Conservation (phyloP, 768 basidiomycete genomes). For the Hemileccinum rubropunctum region DNA sequence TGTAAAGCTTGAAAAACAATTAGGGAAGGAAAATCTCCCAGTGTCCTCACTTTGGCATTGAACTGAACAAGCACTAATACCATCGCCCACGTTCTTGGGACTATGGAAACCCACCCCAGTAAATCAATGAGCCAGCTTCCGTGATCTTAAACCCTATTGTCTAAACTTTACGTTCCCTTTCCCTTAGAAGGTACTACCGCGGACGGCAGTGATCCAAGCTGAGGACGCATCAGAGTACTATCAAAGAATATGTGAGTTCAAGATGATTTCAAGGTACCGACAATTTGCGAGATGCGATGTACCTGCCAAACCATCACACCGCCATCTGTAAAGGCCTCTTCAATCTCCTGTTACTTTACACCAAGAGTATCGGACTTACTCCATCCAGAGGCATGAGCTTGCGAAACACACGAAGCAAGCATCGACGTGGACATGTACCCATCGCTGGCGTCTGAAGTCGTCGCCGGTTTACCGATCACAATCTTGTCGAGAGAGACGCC, state of each 20-base stretch:
- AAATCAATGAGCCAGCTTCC: no score
- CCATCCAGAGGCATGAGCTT: conserved; percentile 38
- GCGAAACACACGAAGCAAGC: conserved; percentile 55
- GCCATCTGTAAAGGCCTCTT: conserved; percentile 26
- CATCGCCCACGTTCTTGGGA: no score
- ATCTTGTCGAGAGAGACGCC: conserved; percentile 63
- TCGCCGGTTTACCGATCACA: conserved; percentile 73
- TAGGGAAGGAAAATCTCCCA: no score
- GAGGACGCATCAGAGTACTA: conserved; percentile 37
- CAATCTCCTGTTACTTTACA: neutral
- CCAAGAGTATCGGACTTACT: conserved; percentile 1
- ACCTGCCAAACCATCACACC: conserved; percentile 42
- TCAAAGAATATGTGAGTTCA: neutral
- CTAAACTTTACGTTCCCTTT: no score
- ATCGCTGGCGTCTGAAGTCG: conserved; percentile 46
- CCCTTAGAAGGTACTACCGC: conserved; percentile 22
- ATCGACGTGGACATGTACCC: conserved; percentile 54
- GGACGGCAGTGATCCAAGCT: conserved; percentile 38
- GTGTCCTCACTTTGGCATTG: no score
- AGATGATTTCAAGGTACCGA: neutral
- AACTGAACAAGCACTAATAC: no score
- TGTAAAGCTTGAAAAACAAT: no score
- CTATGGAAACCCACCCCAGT: no score
- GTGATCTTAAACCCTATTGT: no score
- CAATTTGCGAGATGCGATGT: conserved; percentile 2